Base-by-base conservation (phyloP, 176 grass and related monocot species). In the Bolboschoenus planiculmis region DNA sequence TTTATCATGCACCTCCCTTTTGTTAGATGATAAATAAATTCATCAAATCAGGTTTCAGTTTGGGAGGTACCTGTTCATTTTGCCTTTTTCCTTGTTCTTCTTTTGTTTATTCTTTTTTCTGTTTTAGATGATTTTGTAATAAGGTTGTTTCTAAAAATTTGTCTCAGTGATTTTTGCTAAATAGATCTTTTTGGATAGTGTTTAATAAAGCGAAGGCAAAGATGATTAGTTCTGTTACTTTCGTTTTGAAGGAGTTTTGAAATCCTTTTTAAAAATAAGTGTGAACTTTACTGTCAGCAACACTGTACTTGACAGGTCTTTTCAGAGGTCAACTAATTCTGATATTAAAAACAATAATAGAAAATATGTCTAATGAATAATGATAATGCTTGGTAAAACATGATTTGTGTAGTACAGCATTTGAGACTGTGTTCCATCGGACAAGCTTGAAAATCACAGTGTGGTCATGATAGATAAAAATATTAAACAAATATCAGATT, bases 21-120 rank as follows among this genome's bases (percentile, higher is more conserved):
- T 94, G 86, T 91, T 97, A 85, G 81, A 94, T 78, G 81, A 85
- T 50, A 90, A 88, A 92, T 91, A 80, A 94, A 86, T 81, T 75
- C 13, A 51, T 76, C 27, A 33, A 20, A 53, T 42, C 1, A 70
- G 36, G 18, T 21, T 70, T 70, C 3, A 67, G 36, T 70, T 70
- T 23, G 7, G 34, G 36, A 23, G 65, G 11, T 23, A 21, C 18
- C 35, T 4, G 35, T 39, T 70, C 6, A 7, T 70, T 70, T 40
- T 40, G 18, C 1, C 65, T 4, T 21, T 70, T 42, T 43, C 2
- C 29, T n/a, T n/a, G 7, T 43, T 24, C 10, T 23, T 42, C 34
- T 39, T 68, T 14, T 8, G 7, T 67, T 6, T n/a, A n/a, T n/a
- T n/a, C n/a, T n/a, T 20, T 67, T 7, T n/a, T 67, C 13, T 35